A percentile compares a stretch with the other conserved stretches of the same genome.
Evolutionary conservation across 1,284 basidiomycete species (phyloP).

Genomic region (Jaminaea rosea): DNA sequence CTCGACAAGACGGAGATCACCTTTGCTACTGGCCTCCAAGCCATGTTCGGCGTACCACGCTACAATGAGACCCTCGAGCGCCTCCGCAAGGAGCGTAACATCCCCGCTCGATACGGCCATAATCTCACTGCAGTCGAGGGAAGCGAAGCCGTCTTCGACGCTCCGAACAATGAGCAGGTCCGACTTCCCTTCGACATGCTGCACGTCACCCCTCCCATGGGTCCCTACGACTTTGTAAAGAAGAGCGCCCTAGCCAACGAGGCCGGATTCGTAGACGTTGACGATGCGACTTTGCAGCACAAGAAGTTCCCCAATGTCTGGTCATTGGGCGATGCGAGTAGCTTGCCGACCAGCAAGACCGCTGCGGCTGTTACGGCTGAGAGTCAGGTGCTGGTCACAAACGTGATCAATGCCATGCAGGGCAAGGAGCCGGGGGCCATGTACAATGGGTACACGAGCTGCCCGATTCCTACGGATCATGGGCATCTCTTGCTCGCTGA

Average conservation of each 20-base stretch:
- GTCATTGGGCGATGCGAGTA: constrained; percentile 79
- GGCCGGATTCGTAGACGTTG: constrained; percentile 60
- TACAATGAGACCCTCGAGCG: constrained; percentile 77
- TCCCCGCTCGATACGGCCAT: constrained; percentile 70
- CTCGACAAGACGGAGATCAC: constrained; percentile 51
- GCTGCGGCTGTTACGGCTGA: constrained; percentile 86
- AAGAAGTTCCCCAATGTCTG: constrained; percentile 74
- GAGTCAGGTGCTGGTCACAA: constrained; percentile 83
- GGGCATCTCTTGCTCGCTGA: constrained; percentile 81
- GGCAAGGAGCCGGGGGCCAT: constrained; percentile 21
- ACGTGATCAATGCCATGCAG: constrained; percentile 52
- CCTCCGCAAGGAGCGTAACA: constrained; percentile 68
- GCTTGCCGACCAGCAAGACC: constrained; percentile 87
- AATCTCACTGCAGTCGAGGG: constrained; percentile 68
- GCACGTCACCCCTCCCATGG: constrained; percentile 85
- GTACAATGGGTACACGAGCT: constrained; percentile 45
- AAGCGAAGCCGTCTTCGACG: constrained; percentile 67
- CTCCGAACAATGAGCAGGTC: constrained; percentile 45
- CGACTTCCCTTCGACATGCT: constrained; percentile 71
- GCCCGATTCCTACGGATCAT: constrained; percentile 60
- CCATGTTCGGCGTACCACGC: constrained; percentile 78
- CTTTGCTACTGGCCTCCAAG: constrained; percentile 77
- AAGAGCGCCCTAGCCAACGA: constrained; percentile 54
- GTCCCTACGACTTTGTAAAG: constrained; percentile 74
- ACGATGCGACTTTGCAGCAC: constrained; percentile 71